Evolutionary conservation across 345 rosid species (phyloP), one percentile per base, ranked within the genome.

Genomic region (Capsella bursapastoris): DNA sequence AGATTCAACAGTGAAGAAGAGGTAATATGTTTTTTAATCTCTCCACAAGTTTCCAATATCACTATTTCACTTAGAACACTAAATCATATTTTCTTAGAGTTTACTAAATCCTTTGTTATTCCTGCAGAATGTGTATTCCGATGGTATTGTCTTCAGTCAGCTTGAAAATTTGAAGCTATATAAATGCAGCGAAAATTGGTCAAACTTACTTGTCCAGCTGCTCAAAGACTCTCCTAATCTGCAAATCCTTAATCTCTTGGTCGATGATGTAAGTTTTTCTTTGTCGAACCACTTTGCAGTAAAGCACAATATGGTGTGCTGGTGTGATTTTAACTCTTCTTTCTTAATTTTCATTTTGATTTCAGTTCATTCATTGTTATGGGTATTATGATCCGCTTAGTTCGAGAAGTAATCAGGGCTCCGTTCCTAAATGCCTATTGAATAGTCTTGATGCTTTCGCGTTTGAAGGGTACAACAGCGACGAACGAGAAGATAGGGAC

Each of bases 171-270:
- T 47, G 16, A 48, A 64, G 28, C 52, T 62, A 7, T 14, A 0
- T 28, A 28, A 27, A 27, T 2, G 9, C 22, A 8, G 1, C 7
- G 45, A 27, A 0, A 3, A 43, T 14, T 62, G 67, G 67, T 62
- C 67, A 2, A 27, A 6, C 14, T 44, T 62, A 62, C 67, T 62
- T 43, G 38, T 44, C 44, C 6, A 18, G 64, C 44, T 69, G 14
- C 73, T 69, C 9, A 43, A 32, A 69, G 50, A 31, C 18, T 32
- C 65, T 18, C 57, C 65, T 44, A 31, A 31, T 18, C 45, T 70
- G 56, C 35, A 31, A 70, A 13, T 4, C 14, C 45, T 57, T 35
- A 45, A 18, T 7, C 9, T 70, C 13, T 0, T 4, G 6, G 4
- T 11, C 4, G 0, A 12, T 11, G 35, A 13, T 16, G 65, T 70